phyloP scores from a whole-genome alignment of 306 rosid genomes.

The Hippophae rhamnoides region DNA sequence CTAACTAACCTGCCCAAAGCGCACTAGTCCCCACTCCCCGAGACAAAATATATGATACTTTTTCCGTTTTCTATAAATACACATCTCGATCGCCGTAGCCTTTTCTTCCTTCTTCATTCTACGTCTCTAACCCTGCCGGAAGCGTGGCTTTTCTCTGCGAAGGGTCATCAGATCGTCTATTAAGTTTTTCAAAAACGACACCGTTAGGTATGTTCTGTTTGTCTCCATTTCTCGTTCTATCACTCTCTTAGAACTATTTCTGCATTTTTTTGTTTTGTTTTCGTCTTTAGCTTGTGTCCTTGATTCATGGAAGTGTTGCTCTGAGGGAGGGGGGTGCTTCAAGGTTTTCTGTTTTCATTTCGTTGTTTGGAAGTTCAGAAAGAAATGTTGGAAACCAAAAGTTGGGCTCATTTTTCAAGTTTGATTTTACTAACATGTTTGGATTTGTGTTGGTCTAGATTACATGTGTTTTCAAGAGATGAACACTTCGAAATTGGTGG shows the following conservation, averaged over 20 bases:
- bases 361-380: neutral
- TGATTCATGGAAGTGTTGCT: neutral
- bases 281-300: neutral
- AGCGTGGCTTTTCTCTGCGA: constrained; percentile 31
- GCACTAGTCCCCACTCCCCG: too few species aligned
- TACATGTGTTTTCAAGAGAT: neutral
- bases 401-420: constrained; percentile 14
- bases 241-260: constrained; percentile 28
- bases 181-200: neutral
- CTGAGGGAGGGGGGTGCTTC: too few species aligned
- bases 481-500: neutral
- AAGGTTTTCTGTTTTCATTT: too few species aligned
- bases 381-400: neutral
- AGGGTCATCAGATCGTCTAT: constrained; percentile 15
- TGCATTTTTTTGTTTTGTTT: neutral
- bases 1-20: too few species aligned
- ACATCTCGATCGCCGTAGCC: too few species aligned
- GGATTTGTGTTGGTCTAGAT: neutral
- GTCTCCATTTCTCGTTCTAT: neutral
- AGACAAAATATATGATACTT: too few species aligned
- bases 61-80: too few species aligned
- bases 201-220: constrained; percentile 18
- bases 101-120: neutral
- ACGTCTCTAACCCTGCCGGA: constrained; percentile 37
- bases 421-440: neutral